Base-by-base conservation (phyloP, 2,329 filamentous ascomycete genomes). In the Rasamsonia emersonii region DNA sequence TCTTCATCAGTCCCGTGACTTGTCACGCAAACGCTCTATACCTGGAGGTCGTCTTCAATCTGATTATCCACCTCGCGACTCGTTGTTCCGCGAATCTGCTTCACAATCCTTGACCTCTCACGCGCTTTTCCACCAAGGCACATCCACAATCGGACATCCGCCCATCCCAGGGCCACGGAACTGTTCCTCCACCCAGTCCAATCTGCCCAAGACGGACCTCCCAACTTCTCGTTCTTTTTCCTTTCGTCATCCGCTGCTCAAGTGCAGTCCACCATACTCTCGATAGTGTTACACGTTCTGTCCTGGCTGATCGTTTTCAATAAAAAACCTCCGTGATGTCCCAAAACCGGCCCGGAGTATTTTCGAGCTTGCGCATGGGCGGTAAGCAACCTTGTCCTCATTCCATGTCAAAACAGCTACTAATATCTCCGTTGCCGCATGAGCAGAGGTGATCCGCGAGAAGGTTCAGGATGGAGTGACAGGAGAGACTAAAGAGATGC, bases 391-490 rank as follows among this genome's bases (percentile, higher is more conserved):
- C 41, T 39, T 37, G 26, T 29, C 20, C 30, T 30, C 49, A 50
- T 40, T 19, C 33, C 32, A 32, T n/a, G 17, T 21, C 9, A 29
- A 11, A 32, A 21, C 39, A 21, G 26, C 24, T 18, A 26, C 13
- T 36, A 9, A 34, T 28, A 6, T 13, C 32, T 33, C 33, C 32
- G 26, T 40, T 36, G 39, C 50, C 57, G 46, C 52, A 43, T 35
- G 21, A 40, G 42, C 55, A 96, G 91, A 98, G 73, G 83, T 96
- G 45, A 86, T 98, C 59, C 86, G 86, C 60, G 91, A 98, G 68
- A 96, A 94, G 70, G 91, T 98, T 47, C 91, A 98, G 64, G 91
- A 98, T 72, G 91, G 91, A 58, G 71, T 94, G 46, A 98, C 91
- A 9, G 91, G 91, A 51, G 91, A 98, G 62, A 93, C 86, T 52